These are phyloP conservation scores for Aspergillus funiculosus DNA, from an alignment of 495 filamentous ascomycete genomes.

Conservation along the genomic window DNA sequence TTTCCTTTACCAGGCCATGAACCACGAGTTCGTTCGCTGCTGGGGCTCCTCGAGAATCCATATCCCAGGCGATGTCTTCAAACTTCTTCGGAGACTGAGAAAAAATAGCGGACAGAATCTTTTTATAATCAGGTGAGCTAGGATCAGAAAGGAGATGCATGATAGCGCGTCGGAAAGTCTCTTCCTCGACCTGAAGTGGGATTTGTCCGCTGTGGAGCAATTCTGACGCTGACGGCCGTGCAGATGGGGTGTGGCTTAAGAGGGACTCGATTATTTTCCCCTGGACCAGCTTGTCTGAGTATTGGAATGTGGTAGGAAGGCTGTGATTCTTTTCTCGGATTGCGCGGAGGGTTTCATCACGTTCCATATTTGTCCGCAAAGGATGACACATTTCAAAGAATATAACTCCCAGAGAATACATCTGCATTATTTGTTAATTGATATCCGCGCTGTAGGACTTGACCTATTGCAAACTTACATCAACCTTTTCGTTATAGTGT, in stretches of 20 bases:
- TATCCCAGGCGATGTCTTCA: slow-evolving; percentile 85
- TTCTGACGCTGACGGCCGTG: slow-evolving; percentile 79
- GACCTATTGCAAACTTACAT: slow-evolving; percentile 53
- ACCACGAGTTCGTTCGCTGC: slow-evolving; percentile 62
- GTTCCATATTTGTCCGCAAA: slow-evolving; percentile 80
- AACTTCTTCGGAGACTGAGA: slow-evolving; percentile 64
- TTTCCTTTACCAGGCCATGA: slow-evolving; percentile 69
- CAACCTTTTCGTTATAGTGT: slow-evolving; percentile 87
- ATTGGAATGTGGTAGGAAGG: slow-evolving; percentile 69
- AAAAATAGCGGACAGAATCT: slow-evolving; percentile 81
- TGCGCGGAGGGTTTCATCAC: slow-evolving; percentile 64
- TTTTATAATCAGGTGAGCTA: slow-evolving; percentile 80
- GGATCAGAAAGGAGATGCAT: slow-evolving; percentile 69
- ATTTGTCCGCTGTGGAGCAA: slow-evolving; percentile 83
- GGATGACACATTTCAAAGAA: slow-evolving; percentile 97
- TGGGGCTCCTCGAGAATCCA: slow-evolving; percentile 49
- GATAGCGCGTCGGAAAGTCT: slow-evolving; percentile 76
- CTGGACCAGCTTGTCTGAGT: slow-evolving; percentile 66
- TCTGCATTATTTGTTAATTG: slow-evolving; percentile 41
- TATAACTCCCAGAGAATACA: slow-evolving; percentile 96
- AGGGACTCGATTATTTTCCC: slow-evolving; percentile 72
- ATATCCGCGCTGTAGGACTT: not conserved
- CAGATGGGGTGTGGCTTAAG: slow-evolving; percentile 70
- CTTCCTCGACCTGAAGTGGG: slow-evolving; percentile 85
- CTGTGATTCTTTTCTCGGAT: slow-evolving; percentile 61